Conservation (phyloP, 345 rosid genomes). For the Litchi chinensis region DNA sequence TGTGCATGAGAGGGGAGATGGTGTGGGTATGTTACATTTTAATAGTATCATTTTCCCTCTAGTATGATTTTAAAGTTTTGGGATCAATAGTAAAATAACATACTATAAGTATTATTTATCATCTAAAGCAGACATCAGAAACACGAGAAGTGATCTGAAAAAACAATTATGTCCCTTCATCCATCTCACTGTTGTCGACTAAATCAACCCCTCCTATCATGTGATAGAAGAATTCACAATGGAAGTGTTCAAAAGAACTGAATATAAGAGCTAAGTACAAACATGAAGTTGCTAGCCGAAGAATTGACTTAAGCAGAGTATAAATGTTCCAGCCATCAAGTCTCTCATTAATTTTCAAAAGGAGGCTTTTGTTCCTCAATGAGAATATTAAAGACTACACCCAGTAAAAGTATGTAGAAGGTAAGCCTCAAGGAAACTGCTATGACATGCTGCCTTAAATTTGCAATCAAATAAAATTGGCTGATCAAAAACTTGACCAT, state of each 20-base stretch:
- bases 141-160: background rate
- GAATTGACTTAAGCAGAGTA: background rate
- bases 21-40: too few species aligned
- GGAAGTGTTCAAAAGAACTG: conserved; percentile 2
- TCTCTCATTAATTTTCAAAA: background rate
- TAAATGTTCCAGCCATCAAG: background rate
- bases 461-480: too few species aligned
- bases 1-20: too few species aligned
- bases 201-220: background rate
- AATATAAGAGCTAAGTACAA: background rate
- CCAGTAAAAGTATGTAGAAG: too few species aligned
- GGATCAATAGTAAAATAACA: background rate
- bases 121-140: background rate
- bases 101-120: background rate
- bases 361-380: background rate
- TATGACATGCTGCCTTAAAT: too few species aligned
- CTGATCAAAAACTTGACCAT: too few species aligned
- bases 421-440: too few species aligned
- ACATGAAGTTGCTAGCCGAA: background rate
- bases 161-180: background rate
- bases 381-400: background rate
- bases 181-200: background rate
- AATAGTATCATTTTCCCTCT: too few species aligned
- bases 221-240: background rate
- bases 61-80: too few species aligned